Conservation (phyloP, 2,329 filamentous ascomycete species). For the Lachnellula arida region DNA sequence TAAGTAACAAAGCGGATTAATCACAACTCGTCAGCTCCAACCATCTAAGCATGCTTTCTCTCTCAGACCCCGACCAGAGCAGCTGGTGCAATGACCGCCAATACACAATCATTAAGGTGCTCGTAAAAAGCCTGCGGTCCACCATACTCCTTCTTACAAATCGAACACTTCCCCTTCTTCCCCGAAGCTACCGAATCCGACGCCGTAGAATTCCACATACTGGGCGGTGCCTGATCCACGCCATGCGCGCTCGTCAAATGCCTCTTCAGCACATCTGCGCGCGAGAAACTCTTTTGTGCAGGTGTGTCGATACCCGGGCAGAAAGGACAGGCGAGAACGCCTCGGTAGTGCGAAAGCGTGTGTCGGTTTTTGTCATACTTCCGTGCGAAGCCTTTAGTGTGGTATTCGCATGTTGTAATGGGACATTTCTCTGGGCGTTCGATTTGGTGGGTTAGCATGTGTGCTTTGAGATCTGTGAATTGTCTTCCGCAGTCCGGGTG, state of each 20-base stretch:
- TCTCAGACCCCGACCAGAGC: too few species aligned
- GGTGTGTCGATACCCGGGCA: constrained; percentile 80
- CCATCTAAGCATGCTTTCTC: too few species aligned
- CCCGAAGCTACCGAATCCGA: constrained; percentile 49
- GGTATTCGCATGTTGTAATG: constrained; percentile 85
- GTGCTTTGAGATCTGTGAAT: constrained; percentile 65
- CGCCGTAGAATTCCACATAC: constrained; percentile 65
- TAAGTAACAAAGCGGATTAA: too few species aligned
- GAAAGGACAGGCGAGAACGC: constrained; percentile 93
- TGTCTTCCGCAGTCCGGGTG: constrained; percentile 51
- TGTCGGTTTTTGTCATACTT: constrained; percentile 98
- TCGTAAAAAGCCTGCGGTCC: constrained; percentile 94
- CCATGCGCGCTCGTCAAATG: constrained; percentile 87
- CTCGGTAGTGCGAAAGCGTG: constrained; percentile 91
- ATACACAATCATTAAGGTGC: constrained; percentile 72
- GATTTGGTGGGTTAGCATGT: constrained; percentile 90
- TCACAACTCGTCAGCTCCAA: too few species aligned
- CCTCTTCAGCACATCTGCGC: constrained; percentile 92
- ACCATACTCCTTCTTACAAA: constrained; percentile 76
- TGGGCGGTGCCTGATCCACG: constrained; percentile 87
- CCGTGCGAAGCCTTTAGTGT: constrained; percentile 84
- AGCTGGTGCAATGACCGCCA: constrained; percentile 36
- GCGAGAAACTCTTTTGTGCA: constrained; percentile 88
- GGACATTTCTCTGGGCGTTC: constrained; percentile 93
- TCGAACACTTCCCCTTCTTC: constrained; percentile 80